These are phyloP conservation scores for Mycena vulgaris DNA, from an alignment of 768 basidiomycete species.

Conservation along the genomic window DNA sequence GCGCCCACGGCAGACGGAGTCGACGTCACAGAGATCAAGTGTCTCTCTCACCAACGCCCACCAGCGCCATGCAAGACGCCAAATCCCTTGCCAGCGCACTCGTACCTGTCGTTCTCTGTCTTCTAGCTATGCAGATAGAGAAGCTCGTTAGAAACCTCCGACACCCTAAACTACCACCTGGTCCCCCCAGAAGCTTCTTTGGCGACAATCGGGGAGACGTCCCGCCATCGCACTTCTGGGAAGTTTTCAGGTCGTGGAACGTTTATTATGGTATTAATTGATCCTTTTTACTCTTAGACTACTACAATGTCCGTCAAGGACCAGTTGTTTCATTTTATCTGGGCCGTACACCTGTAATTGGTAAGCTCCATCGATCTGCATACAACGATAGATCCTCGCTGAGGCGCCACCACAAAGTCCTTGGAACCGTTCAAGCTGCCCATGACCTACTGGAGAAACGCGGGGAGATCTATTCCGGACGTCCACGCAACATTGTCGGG, in stretches of 20 bases:
- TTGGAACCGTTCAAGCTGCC: conserved; percentile 48
- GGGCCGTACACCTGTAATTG: conserved; percentile 3
- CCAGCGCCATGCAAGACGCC: not conserved
- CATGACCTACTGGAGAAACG: conserved; percentile 52
- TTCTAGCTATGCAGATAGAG: not conserved
- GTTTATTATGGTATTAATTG: conserved; percentile 32
- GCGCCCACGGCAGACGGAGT: no score
- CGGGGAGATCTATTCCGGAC: conserved; percentile 52
- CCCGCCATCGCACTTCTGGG: conserved; percentile 37
- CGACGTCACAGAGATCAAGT: no score
- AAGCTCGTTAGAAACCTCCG: not conserved
- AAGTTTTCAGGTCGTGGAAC: conserved; percentile 40
- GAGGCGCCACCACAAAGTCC: conserved; percentile 34
- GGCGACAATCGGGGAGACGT: conserved; percentile 38
- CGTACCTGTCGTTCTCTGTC: not conserved
- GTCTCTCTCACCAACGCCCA: no score
- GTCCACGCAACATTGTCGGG: conserved; percentile 51
- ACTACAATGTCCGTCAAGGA: not conserved
- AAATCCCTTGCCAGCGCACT: not conserved
- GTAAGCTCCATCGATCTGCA: not conserved
- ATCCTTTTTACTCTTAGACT: no score
- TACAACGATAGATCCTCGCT: not conserved
- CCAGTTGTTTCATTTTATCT: conserved; percentile 19
- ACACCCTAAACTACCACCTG: conserved; percentile 30
- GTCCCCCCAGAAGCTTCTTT: conserved; percentile 34